Percentiles rank a stretch among this genome's conserved stretches.
Evolutionary conservation across 495 filamentous ascomycete genomes (phyloP).

Genomic region (Glonium stellatum): DNA sequence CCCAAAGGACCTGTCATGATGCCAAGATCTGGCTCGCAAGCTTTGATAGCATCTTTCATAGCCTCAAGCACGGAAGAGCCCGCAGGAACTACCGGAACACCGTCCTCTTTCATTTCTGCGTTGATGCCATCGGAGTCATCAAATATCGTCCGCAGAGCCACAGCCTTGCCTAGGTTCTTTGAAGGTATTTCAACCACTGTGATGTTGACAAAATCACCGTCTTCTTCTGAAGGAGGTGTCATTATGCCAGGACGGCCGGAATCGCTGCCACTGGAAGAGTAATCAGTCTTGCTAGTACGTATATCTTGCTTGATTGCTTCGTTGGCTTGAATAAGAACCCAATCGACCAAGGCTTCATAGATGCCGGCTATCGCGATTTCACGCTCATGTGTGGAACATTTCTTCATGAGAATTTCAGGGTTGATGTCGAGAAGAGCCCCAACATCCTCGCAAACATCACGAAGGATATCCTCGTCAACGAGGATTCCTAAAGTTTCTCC

Average conservation of each 20-base stretch:
- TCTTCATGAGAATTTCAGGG: constrained; percentile 70
- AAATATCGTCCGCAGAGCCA: constrained; percentile 81
- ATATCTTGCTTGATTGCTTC: constrained; percentile 77
- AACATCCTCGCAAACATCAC: constrained; percentile 85
- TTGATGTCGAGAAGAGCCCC: constrained; percentile 78
- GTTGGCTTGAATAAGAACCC: constrained; percentile 84
- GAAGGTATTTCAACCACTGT: constrained; percentile 82
- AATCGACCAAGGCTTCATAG: constrained; percentile 93
- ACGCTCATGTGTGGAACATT: constrained; percentile 76
- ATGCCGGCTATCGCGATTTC: constrained; percentile 74
- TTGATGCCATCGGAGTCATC: constrained; percentile 91
- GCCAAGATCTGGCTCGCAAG: constrained; percentile 75
- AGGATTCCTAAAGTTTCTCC: constrained; percentile 81
- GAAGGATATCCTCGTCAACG: constrained; percentile 77
- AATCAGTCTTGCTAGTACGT: constrained; percentile 48
- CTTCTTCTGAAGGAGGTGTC: constrained; percentile 57
- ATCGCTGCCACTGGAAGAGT: constrained; percentile 57
- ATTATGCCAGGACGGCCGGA: constrained; percentile 43
- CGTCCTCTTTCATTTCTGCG: constrained; percentile 92
- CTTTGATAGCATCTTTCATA: constrained; percentile 71
- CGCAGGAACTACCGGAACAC: constrained; percentile 60
- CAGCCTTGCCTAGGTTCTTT: constrained; percentile 71
- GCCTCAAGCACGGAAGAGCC: constrained; percentile 76
- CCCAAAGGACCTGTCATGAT: constrained; percentile 57
- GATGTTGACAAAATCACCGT: constrained; percentile 77